phyloP scores from a whole-genome alignment of 768 basidiomycete genomes.

The Tricholoma furcatifolium region DNA sequence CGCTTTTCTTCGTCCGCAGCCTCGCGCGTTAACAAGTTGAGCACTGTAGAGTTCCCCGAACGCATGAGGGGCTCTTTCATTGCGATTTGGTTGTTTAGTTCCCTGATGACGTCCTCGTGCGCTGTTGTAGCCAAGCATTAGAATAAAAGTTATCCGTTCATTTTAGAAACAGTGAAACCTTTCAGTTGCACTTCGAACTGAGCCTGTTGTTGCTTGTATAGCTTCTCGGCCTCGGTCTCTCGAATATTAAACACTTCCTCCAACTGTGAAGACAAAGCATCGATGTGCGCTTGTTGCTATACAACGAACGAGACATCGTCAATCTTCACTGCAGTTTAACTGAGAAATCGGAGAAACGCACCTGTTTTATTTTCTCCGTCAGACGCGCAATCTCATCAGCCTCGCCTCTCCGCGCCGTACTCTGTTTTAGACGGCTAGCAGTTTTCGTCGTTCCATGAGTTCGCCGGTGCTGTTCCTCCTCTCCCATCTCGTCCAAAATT shows the following conservation, averaged over 20 bases:
- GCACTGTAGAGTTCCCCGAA: conserved; percentile 45
- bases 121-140: conserved; percentile 34
- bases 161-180: conserved; percentile 36
- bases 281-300: conserved; percentile 43
- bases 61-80: conserved; percentile 54
- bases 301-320: background rate
- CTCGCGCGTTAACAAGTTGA: conserved; percentile 73
- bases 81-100: conserved; percentile 54
- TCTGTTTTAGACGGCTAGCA: conserved; percentile 7
- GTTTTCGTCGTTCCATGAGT: conserved; percentile 7
- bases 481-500: conserved; percentile 14
- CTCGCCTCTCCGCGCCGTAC: conserved; percentile 4
- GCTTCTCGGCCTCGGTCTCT: conserved; percentile 63
- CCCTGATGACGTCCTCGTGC: conserved; percentile 52
- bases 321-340: background rate
- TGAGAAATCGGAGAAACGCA: conserved; percentile 9
- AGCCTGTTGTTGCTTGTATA: conserved; percentile 44
- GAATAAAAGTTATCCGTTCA: no score
- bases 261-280: conserved; percentile 49
- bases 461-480: background rate
- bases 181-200: conserved; percentile 52
- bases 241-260: conserved; percentile 59
- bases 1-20: conserved; percentile 70
- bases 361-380: conserved; percentile 25
- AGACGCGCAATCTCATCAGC: conserved; percentile 16